phyloP scores from a whole-genome alignment of 345 rosid species.

The Euphorbia lathyris region DNA sequence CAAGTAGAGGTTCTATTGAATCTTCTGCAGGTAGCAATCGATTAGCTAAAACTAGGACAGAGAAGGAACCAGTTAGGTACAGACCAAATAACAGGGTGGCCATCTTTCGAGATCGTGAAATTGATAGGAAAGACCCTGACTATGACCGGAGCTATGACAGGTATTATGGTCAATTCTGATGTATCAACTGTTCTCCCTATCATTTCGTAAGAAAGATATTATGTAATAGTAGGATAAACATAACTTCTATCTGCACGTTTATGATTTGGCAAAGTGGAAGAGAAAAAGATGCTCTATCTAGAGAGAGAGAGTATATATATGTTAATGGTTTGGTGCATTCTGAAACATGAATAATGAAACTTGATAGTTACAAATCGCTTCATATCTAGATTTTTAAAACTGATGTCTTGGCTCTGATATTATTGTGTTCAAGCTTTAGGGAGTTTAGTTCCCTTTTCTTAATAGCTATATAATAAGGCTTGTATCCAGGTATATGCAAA shows the following conservation, averaged over 20 bases:
- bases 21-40: slow-evolving; percentile 49
- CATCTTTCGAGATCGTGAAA: slow-evolving; percentile 74
- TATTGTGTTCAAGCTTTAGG: too few species aligned
- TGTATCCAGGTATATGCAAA: slow-evolving; percentile 58
- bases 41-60: slow-evolving; percentile 53
- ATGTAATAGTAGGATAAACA: not conserved
- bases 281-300: too few species aligned
- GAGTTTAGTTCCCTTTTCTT: too few species aligned
- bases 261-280: too few species aligned
- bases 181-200: not conserved
- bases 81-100: slow-evolving; percentile 61
- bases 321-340: not conserved
- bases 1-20: slow-evolving; percentile 44
- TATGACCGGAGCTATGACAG: slow-evolving; percentile 78
- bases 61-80: slow-evolving; percentile 56
- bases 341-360: not conserved
- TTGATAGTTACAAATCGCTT: too few species aligned
- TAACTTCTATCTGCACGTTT: too few species aligned
- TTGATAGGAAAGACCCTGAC: slow-evolving; percentile 76
- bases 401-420: not conserved
- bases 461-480: too few species aligned
- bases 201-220: too few species aligned
- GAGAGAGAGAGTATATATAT: not conserved
- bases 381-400: not conserved
- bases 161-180: slow-evolving; percentile 24